A percentile compares a stretch with the other conserved stretches of the same genome.
phyloP scores from a whole-genome alignment of 2,329 filamentous ascomycete genomes.

The Venturia pyrina region DNA sequence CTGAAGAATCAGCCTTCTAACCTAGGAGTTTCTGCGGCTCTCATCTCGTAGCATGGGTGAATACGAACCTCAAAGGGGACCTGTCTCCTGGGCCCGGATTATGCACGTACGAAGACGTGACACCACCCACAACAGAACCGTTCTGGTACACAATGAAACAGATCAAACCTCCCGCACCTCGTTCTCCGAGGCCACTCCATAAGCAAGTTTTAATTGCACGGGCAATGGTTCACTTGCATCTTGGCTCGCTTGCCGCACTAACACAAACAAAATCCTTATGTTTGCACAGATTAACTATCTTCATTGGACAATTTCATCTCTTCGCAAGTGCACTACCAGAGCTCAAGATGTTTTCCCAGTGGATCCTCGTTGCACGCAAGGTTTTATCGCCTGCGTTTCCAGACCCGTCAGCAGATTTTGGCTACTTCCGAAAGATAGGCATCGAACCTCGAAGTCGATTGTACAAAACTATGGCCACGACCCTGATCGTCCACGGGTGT shows the following conservation, averaged over 20 bases:
- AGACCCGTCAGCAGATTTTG: background rate
- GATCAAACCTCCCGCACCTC: background rate
- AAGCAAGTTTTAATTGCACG: background rate
- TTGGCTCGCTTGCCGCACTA: background rate
- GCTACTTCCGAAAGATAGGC: background rate
- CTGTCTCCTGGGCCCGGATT: background rate
- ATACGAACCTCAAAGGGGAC: background rate
- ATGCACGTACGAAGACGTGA: background rate
- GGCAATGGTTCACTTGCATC: background rate
- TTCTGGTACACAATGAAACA: background rate
- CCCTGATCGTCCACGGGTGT: background rate
- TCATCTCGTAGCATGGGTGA: background rate
- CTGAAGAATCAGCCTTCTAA: background rate
- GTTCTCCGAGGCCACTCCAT: background rate
- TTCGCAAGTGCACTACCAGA: background rate
- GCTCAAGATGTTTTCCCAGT: background rate
- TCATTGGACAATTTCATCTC: background rate
- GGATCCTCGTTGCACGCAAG: background rate
- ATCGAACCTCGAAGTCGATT: background rate
- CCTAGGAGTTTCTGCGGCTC: background rate
- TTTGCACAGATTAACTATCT: background rate
- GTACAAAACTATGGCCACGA: conserved; percentile 7
- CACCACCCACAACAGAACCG: background rate
- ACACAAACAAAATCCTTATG: background rate
- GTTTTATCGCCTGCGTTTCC: background rate